Evolutionary conservation across 192 early-diverging fungal genomes (phyloP), one percentile per base, ranked within the genome.

Genomic region (Backusella psychrophila): DNA sequence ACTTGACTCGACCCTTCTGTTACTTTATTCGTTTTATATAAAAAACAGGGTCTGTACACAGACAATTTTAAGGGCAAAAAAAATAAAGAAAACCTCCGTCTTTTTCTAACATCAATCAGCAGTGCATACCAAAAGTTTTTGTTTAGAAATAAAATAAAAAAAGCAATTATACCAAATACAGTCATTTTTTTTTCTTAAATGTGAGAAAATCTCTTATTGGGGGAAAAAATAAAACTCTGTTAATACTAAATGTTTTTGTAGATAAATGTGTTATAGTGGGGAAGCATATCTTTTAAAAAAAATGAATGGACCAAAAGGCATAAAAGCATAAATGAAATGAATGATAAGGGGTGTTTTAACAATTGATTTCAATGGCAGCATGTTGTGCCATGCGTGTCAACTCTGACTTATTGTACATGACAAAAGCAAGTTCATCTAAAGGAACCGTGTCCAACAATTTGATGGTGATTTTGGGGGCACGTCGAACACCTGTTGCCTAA

Each of bases 391-490:
- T 63, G 26, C 56, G 56, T 29, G 56, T 29, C 26, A 63, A 63
- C 26, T 63, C 56, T 26, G 26, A 4, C 26, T 63, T 63, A 23
- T 82, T 75, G 53, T 80, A 73, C 81, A 82, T 82, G 5, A 74
- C 72, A 80, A 80, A 75, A 38, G 81, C 81, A 41, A 82, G 53
- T 21, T 72, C 75, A 41, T 69, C 65, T 41, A 66, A 23, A 12
- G 75, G 41, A 31, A 82, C 49, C 2, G 83, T 81, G 38, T 84
- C 83, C 38, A 84, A 35, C 44, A 84, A 78, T 23, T 44, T 66
- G 23, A 84, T 84, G 11, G 83, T 84, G 31, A 84, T 68, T 59
- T 84, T 84, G 4, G 77, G 81, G 14, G 83, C 80, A 17, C 67
- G 73, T n/a, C 70, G 69, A n/a, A 80, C 69, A 19, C 78, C 78